Evolutionary conservation across 2,329 filamentous ascomycete genomes (phyloP).

Genomic region (Fusarium euwallaceae): DNA sequence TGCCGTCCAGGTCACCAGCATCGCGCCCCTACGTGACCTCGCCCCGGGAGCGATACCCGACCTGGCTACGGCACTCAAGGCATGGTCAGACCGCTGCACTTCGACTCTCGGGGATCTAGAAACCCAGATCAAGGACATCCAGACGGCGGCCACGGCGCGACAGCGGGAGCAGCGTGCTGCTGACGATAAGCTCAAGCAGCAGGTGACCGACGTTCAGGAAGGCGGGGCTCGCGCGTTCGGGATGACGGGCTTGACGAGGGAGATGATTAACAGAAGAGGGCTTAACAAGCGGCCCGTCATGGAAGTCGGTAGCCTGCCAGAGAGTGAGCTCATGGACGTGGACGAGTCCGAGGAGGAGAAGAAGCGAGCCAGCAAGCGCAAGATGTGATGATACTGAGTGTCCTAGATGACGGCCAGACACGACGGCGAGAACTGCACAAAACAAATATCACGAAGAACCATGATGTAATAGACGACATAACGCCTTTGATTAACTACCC

Average conservation of each 20-base stretch:
- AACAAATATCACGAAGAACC: conserved; percentile 44
- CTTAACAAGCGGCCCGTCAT: conserved; percentile 56
- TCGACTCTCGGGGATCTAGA: conserved; percentile 81
- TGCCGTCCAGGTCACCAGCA: conserved; percentile 81
- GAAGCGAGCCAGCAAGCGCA: conserved; percentile 67
- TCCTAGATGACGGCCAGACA: background rate
- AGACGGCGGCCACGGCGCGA: conserved; percentile 66
- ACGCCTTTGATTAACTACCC: conserved; percentile 40
- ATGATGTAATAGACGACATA: conserved; percentile 47
- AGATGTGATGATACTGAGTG: conserved; percentile 55
- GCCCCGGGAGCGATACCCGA: conserved; percentile 77
- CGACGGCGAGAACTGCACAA: conserved; percentile 10
- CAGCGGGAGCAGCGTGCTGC: conserved; percentile 64
- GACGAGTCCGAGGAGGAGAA: conserved; percentile 66
- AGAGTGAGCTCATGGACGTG: conserved; percentile 68
- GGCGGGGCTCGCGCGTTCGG: conserved; percentile 52
- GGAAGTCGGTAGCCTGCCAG: conserved; percentile 56
- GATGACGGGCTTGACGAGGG: conserved; percentile 35
- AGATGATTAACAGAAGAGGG: conserved; percentile 44
- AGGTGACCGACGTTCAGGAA: conserved; percentile 62
- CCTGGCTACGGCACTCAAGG: conserved; percentile 76
- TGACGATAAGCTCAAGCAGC: conserved; percentile 61
- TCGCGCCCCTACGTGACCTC: conserved; percentile 89
- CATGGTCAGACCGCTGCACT: conserved; percentile 85
- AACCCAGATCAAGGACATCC: conserved; percentile 77